phyloP scores from a whole-genome alignment of 106 monocot species.

The Allium cepa region DNA sequence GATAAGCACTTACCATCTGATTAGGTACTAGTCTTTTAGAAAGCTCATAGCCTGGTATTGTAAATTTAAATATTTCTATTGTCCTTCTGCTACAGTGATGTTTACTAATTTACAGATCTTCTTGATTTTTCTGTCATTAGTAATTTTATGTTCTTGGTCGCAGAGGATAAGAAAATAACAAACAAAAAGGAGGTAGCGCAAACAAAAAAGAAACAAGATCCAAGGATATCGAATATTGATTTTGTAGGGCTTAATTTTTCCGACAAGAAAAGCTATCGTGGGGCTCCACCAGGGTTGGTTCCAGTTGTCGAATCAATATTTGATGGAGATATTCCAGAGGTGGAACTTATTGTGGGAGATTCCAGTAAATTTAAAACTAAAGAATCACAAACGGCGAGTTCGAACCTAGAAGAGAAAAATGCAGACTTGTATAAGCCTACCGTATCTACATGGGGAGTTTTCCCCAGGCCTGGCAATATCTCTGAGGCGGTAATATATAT shows the following conservation, averaged over 20 bases:
- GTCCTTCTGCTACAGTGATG: not conserved
- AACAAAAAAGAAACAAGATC: constrained; percentile 21
- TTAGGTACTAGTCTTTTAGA: not conserved
- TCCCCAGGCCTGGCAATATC: constrained; percentile 81
- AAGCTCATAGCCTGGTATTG: not conserved
- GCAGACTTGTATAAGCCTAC: constrained; percentile 66
- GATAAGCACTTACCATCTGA: not conserved
- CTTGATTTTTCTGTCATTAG: no score
- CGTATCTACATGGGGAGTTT: constrained; percentile 93
- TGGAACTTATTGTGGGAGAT: constrained; percentile 91
- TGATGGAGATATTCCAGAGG: constrained; percentile 53
- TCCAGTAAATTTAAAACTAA: constrained; percentile 56
- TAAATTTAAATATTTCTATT: not conserved
- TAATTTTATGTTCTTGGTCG: constrained; percentile 14
- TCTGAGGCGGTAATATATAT: constrained; percentile 61
- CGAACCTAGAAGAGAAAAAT: constrained; percentile 19
- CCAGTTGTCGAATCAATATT: constrained; percentile 28
- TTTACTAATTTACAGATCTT: not conserved
- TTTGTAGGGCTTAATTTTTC: constrained; percentile 77
- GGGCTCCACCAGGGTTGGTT: constrained; percentile 49
- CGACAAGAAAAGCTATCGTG: constrained; percentile 55
- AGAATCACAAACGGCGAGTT: constrained; percentile 8
- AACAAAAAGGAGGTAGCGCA: constrained; percentile 14
- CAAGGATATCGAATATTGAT: constrained; percentile 51
- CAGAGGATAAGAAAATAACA: constrained; percentile 10